Conservation (phyloP, 306 rosid genomes). For the Ceratonia siliqua region DNA sequence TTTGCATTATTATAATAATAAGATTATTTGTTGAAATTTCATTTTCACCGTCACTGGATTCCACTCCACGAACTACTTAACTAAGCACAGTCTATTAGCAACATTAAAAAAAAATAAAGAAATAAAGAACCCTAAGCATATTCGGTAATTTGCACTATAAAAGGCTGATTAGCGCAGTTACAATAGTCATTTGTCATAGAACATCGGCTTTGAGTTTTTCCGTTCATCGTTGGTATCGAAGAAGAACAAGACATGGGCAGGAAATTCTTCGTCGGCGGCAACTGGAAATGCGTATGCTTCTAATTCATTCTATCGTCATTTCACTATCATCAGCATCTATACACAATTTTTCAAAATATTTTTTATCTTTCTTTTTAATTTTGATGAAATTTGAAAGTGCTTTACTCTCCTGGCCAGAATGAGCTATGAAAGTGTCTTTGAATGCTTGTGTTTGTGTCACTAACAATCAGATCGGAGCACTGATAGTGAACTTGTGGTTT, state of each 20-base stretch:
- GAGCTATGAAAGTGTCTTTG: neutral
- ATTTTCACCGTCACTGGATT: too few relatives aligned
- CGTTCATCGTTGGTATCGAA: slow-evolving; percentile 32
- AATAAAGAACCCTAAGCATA: slow-evolving; percentile 25
- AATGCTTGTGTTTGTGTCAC: neutral
- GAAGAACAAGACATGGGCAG: slow-evolving; percentile 46
- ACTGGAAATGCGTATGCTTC: slow-evolving; percentile 90
- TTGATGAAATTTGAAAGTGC: neutral
- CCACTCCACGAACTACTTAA: too few relatives aligned
- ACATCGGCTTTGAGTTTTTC: neutral
- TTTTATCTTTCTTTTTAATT: too few relatives aligned
- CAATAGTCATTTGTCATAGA: neutral
- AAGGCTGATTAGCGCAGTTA: neutral
- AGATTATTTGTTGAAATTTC: too few relatives aligned
- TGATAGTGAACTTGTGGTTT: neutral
- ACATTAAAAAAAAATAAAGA: neutral
- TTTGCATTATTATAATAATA: too few relatives aligned
- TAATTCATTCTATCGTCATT: neutral
- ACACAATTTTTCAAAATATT: neutral
- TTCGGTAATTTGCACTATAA: slow-evolving; percentile 31
- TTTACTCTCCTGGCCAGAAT: neutral
- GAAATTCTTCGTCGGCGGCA: slow-evolving; percentile 87
- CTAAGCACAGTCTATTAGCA: neutral
- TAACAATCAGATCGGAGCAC: neutral
- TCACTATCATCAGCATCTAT: neutral